These are phyloP conservation scores for Allium sativum DNA, from an alignment of 106 monocot species.

Conservation along the genomic window DNA sequence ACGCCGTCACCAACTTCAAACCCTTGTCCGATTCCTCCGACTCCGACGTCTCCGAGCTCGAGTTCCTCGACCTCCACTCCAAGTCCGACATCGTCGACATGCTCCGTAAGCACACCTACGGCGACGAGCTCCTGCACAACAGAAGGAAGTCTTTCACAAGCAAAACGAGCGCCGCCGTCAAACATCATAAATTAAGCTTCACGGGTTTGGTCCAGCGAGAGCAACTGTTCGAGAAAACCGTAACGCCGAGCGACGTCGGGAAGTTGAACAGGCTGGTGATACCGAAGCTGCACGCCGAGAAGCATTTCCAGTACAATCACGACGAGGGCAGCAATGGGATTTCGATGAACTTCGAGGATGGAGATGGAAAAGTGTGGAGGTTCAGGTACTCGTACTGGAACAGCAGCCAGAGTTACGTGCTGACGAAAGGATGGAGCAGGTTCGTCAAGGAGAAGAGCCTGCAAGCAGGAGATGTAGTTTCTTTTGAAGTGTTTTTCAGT, in stretches of 20 bases:
- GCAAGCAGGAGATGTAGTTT: too few relatives aligned
- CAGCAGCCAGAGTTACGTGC: too few relatives aligned
- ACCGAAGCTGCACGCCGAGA: slow-evolving; percentile 94
- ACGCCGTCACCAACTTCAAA: slow-evolving; percentile 59
- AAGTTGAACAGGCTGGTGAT: slow-evolving; percentile 94
- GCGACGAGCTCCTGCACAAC: slow-evolving; percentile 51
- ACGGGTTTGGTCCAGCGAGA: slow-evolving; percentile 10
- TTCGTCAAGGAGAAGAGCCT: too few relatives aligned
- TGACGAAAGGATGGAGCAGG: too few relatives aligned
- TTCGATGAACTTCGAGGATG: too few relatives aligned
- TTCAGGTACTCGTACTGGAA: too few relatives aligned
- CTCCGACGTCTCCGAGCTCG: slow-evolving; percentile 4
- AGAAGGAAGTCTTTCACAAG: neutral
- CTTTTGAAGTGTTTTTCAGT: too few relatives aligned
- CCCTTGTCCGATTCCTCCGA: slow-evolving; percentile 17
- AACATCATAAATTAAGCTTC: neutral
- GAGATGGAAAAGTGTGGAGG: too few relatives aligned
- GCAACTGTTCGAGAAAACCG: slow-evolving; percentile 58
- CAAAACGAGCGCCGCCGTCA: neutral
- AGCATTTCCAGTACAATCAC: slow-evolving; percentile 46
- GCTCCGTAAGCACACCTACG: slow-evolving; percentile 66
- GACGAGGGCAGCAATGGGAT: neutral
- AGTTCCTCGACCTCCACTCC: slow-evolving; percentile 37
- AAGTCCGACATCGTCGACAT: slow-evolving; percentile 75
- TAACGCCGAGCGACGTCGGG: slow-evolving; percentile 91